Evolutionary conservation across 2,329 filamentous ascomycete species (phyloP), one percentile per base, ranked within the genome.

Genomic region (Epichloe brachyelytri): DNA sequence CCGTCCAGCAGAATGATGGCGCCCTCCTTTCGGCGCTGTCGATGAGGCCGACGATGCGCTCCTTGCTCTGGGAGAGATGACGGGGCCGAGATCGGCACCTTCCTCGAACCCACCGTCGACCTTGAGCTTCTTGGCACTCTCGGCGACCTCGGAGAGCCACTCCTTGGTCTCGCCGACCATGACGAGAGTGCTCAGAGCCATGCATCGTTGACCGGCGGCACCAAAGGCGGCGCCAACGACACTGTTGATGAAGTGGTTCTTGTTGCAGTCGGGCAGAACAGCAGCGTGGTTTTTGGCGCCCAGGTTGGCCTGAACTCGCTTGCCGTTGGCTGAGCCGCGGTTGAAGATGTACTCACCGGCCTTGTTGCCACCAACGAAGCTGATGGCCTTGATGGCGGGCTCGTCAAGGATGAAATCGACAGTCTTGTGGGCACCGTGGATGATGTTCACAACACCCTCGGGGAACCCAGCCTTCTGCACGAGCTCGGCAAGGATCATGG

Each of bases 241-340:
- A 43, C 85, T 84, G 71, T 91, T 93, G 61, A 93, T 72, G 58
- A 88, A 87, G 61, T 90, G 85, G 73, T 93, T 90, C 78, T 89
- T 91, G 75, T 93, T 90, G 73, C 83, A 86, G 72, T 93, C 87
- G 17, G 87, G 87, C 54, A 91, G 78, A 33, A 93, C 82, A 49
- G 85, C 85, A 30, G 86, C 86, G 67, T 93, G 87, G 75, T 93
- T 93, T 78, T 93, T 93, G 58, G 87, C 87, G 40, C 87, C 88
- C 55, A 93, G 71, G 70, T 93, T 93, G 65, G 87, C 87, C 71
- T 93, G 88, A 34, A 90, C 86, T 61, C 87, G 84, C 78, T 93
- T 93, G 63, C 88, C 87, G 62, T 91, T 88, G 62, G 86, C 86
- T 1, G 85, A 88, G 34, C 81, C 87, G 51, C 86, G 80, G 51